Evolutionary conservation across 306 rosid species (phyloP).

Genomic region (Quercus agrifolia): DNA sequence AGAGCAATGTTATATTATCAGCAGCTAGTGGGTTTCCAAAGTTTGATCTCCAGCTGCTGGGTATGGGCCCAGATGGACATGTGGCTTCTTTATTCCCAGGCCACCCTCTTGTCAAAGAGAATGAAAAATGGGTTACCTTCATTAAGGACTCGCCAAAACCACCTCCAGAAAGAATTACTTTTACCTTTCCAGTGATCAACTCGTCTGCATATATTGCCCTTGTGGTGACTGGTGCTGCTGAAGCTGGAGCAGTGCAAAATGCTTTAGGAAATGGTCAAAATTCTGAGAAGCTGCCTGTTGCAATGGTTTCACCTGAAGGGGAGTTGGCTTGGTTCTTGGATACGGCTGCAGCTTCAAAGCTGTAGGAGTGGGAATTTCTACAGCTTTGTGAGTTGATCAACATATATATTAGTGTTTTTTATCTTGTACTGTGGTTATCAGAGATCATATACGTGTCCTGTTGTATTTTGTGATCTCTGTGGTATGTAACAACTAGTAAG

Average conservation of each 20-base stretch:
- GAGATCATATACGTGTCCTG: too few species aligned
- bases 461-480: too few species aligned
- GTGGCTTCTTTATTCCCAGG: slow-evolving; percentile 96
- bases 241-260: slow-evolving; percentile 61
- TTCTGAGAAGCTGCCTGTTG: slow-evolving; percentile 64
- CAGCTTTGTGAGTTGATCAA: slow-evolving; percentile 15
- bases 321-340: slow-evolving; percentile 87
- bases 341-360: slow-evolving; percentile 83
- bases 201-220: slow-evolving; percentile 63
- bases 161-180: slow-evolving; percentile 88
- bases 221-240: slow-evolving; percentile 69
- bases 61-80: slow-evolving; percentile 99
- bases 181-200: slow-evolving; percentile 84
- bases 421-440: background rate
- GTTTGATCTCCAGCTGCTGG: slow-evolving; percentile 86
- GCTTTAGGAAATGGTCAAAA: slow-evolving; percentile 43
- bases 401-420: background rate
- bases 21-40: slow-evolving; percentile 69
- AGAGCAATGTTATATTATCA: slow-evolving; percentile 46
- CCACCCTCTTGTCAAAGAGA: slow-evolving; percentile 74
- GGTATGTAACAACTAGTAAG: background rate
- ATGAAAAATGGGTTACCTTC: slow-evolving; percentile 77
- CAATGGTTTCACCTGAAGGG: slow-evolving; percentile 68
- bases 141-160: slow-evolving; percentile 91
- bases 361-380: slow-evolving; percentile 35